Evolutionary conservation across 495 filamentous ascomycete genomes (phyloP).

Genomic region (Lophium mytilinum): DNA sequence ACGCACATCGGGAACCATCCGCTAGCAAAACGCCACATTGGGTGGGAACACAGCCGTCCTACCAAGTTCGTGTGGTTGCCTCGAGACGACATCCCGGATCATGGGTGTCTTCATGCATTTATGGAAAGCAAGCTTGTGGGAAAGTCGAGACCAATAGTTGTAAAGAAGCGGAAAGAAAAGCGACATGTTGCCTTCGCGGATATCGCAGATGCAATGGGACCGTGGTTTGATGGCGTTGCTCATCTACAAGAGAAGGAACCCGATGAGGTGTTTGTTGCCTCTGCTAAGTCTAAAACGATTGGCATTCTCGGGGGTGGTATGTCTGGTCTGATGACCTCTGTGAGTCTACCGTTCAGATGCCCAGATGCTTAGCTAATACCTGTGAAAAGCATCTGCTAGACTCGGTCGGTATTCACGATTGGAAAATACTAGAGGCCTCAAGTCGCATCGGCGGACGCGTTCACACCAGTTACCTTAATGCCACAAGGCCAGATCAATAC

Average conservation of each 20-base stretch:
- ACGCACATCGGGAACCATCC: constrained; percentile 19
- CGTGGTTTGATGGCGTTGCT: constrained; percentile 63
- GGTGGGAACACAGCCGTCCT: constrained; percentile 4
- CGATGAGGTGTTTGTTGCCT: constrained; percentile 42
- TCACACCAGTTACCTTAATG: constrained; percentile 53
- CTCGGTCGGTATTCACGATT: constrained; percentile 47
- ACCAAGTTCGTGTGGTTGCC: constrained; percentile 45
- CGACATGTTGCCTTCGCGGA: constrained; percentile 23
- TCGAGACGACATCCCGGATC: constrained; percentile 36
- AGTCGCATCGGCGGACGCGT: constrained; percentile 50
- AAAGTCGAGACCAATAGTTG: constrained; percentile 36
- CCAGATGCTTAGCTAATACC: background rate
- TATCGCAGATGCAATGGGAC: constrained; percentile 48
- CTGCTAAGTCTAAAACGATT: constrained; percentile 47
- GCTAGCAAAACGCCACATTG: constrained; percentile 14
- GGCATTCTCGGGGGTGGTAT: constrained; percentile 65
- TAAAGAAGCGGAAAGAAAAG: constrained; percentile 30
- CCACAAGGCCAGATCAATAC: constrained; percentile 53
- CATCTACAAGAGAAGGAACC: constrained; percentile 50
- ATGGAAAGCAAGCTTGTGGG: constrained; percentile 34
- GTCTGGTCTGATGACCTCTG: constrained; percentile 54
- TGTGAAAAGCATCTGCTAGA: constrained; percentile 36
- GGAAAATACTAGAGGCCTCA: constrained; percentile 47
- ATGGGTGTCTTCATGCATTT: constrained; percentile 49
- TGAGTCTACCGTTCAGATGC: constrained; percentile 6